Conservation (phyloP, 2,329 filamentous ascomycete genomes). For the Aspergillus terreus region DNA sequence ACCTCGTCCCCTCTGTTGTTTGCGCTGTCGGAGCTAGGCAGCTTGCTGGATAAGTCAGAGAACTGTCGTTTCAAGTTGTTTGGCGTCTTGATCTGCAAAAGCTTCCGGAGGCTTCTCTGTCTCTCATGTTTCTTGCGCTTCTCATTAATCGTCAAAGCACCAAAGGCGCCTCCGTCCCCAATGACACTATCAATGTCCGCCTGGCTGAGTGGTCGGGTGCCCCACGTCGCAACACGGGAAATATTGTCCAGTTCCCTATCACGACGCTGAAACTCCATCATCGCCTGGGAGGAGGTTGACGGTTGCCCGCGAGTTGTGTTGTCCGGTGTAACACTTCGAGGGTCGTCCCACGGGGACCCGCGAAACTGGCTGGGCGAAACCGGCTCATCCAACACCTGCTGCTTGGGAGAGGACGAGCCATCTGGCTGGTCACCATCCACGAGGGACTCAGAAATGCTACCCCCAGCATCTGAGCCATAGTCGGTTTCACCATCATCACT, state of each 20-base stretch:
- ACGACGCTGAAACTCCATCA: constrained; percentile 48
- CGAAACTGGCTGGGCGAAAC: constrained; percentile 37
- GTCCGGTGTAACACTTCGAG: constrained; percentile 26
- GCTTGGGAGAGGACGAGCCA: constrained; percentile 20
- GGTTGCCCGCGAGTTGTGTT: constrained; percentile 42
- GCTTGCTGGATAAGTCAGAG: constrained; percentile 27
- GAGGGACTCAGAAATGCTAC: constrained; percentile 24
- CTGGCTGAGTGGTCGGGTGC: constrained; percentile 49
- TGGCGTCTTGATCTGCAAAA: constrained; percentile 38
- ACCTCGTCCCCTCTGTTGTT: constrained; percentile 14
- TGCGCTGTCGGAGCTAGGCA: constrained; percentile 24
- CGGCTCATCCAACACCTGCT: constrained; percentile 24
- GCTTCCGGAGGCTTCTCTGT: constrained; percentile 45
- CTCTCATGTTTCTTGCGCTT: constrained; percentile 41
- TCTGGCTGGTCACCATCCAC: constrained; percentile 20
- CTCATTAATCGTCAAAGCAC: constrained; percentile 36
- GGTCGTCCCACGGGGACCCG: constrained; percentile 49
- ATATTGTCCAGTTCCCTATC: constrained; percentile 51
- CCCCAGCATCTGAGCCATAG: constrained; percentile 20
- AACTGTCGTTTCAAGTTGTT: constrained; percentile 44
- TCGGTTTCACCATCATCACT: constrained; percentile 35
- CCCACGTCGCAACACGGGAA: constrained; percentile 54
- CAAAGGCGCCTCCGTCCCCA: constrained; percentile 42
- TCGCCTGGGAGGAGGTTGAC: constrained; percentile 53
- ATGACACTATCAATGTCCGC: constrained; percentile 49